phyloP scores from a whole-genome alignment of 176 grass and related monocot genomes.

The Typha latifolia region DNA sequence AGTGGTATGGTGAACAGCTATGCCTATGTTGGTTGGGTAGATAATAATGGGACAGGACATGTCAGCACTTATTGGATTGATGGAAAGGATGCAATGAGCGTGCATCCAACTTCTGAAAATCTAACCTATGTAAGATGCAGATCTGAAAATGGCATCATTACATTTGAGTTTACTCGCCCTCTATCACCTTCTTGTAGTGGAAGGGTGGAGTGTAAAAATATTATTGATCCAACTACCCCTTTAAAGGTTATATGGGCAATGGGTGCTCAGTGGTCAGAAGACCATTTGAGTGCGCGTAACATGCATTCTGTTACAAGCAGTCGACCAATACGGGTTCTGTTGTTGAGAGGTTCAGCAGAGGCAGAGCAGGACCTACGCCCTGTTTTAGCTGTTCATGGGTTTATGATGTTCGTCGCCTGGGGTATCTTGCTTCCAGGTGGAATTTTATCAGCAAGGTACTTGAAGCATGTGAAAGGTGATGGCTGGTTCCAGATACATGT shows the following conservation, averaged over 20 bases:
- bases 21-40: slow-evolving; percentile 75
- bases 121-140: slow-evolving; percentile 55
- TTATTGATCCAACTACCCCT: slow-evolving; percentile 64
- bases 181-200: slow-evolving; percentile 52
- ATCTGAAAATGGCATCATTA: slow-evolving; percentile 52
- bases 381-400: slow-evolving; percentile 75
- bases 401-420: slow-evolving; percentile 96
- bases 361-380: slow-evolving; percentile 72
- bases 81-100: slow-evolving; percentile 47
- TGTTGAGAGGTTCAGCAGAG: slow-evolving; percentile 55
- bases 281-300: slow-evolving; percentile 36
- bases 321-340: slow-evolving; percentile 41
- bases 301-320: slow-evolving; percentile 85
- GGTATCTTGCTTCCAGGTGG: slow-evolving; percentile 81
- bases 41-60: slow-evolving; percentile 51
- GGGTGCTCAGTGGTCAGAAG: slow-evolving; percentile 63
- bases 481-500: slow-evolving; percentile 79
- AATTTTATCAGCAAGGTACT: slow-evolving; percentile 78
- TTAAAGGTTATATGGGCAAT: slow-evolving; percentile 79
- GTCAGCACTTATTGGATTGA: slow-evolving; percentile 71
- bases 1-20: slow-evolving; percentile 69
- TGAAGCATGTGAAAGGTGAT: slow-evolving; percentile 76
- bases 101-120: slow-evolving; percentile 54
- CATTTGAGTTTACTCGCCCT: slow-evolving; percentile 65
- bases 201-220: slow-evolving; percentile 67